These are phyloP conservation scores for Meira miltonrushii DNA, from an alignment of 1,284 basidiomycete species.

Conservation along the genomic window DNA sequence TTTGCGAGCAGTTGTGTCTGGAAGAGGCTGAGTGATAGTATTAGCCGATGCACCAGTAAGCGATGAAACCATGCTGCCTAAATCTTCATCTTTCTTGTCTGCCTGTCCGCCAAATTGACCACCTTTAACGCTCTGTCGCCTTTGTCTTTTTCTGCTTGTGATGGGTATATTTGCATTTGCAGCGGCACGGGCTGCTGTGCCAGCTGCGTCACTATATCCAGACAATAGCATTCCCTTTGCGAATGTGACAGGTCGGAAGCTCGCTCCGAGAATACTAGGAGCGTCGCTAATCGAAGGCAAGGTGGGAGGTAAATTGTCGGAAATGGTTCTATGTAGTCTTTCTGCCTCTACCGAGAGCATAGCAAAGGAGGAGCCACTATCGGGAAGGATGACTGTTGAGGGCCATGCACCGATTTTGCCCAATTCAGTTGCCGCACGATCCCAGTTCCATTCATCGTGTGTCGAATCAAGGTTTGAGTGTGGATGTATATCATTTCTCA, in stretches of 20 bases:
- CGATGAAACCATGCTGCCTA: too few species aligned
- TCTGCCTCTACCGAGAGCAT: conserved; percentile 1
- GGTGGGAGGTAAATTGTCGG: neutral
- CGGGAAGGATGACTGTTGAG: neutral
- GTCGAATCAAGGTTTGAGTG: conserved; percentile 1
- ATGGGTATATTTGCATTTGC: neutral
- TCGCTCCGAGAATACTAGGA: neutral
- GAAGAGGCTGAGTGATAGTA: too few species aligned
- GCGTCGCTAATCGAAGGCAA: conserved; percentile 3
- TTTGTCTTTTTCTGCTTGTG: neutral
- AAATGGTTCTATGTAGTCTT: neutral
- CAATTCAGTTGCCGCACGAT: conserved; percentile 2
- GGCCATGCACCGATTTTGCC: conserved; percentile 7
- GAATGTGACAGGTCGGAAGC: neutral
- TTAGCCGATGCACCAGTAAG: too few species aligned
- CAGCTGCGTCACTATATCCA: conserved; percentile 1
- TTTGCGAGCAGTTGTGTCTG: too few species aligned
- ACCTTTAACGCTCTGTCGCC: neutral
- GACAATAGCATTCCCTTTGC: conserved; percentile 3
- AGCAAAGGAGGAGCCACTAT: neutral
- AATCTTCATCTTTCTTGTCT: too few species aligned
- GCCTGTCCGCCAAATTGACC: conserved; percentile 9
- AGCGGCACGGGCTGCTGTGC: neutral
- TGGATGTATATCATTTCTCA: neutral
- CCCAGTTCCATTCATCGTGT: conserved; percentile 1